phyloP scores from a whole-genome alignment of 805 yeast genomes.

The Metschnikowia continentalis region DNA sequence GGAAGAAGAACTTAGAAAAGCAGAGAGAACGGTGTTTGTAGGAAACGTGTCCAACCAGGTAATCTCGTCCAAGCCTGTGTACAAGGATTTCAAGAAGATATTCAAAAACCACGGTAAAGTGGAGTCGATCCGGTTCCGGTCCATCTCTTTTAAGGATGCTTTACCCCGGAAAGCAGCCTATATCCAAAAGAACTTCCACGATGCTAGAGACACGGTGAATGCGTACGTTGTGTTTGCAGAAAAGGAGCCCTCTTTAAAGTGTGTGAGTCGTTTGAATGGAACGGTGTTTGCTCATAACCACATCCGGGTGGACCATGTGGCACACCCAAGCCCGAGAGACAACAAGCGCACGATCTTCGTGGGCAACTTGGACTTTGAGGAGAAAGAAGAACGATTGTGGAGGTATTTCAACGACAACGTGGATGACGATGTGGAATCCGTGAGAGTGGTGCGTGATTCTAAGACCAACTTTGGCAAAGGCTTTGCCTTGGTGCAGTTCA shows the following conservation, averaged over 20 bases:
- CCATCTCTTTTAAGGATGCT: constrained; percentile 82
- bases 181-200: constrained; percentile 71
- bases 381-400: constrained; percentile 87
- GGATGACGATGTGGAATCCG: constrained; percentile 67
- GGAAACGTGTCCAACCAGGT: constrained; percentile 75
- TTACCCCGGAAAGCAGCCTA: constrained; percentile 91
- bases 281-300: constrained; percentile 66
- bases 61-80: constrained; percentile 56
- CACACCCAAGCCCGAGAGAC: constrained; percentile 85
- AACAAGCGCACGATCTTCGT: constrained; percentile 81
- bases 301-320: constrained; percentile 85
- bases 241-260: constrained; percentile 45
- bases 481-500: constrained; percentile 91
- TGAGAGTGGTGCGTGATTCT: constrained; percentile 85
- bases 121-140: constrained; percentile 83
- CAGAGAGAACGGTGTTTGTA: constrained; percentile 79
- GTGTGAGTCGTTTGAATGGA: constrained; percentile 57
- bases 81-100: constrained; percentile 61
- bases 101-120: constrained; percentile 53
- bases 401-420: constrained; percentile 55
- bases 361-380: constrained; percentile 92
- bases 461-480: constrained; percentile 97
- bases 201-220: constrained; percentile 74
- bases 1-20: constrained; percentile 72
- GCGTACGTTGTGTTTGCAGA: constrained; percentile 79